These are phyloP conservation scores for Hordeum vulgare DNA, from an alignment of 176 grass and related monocot genomes.

Conservation along the genomic window DNA sequence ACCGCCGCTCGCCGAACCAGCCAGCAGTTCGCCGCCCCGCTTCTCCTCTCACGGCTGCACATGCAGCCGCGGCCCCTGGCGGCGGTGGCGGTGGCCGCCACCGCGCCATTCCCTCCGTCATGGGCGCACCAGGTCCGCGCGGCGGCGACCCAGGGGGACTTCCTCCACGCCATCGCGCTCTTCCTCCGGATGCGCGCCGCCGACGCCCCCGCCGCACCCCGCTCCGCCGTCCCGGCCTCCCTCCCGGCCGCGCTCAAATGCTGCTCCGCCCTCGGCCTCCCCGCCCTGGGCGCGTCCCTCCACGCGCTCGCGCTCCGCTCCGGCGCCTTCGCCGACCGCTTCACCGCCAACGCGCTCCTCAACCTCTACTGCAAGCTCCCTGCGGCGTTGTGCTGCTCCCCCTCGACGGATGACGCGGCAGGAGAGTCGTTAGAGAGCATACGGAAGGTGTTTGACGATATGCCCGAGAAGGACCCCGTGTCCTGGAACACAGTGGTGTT, in stretches of 20 bases:
- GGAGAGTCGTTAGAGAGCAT: background rate
- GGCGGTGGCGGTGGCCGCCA: background rate
- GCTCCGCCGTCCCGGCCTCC: constrained; percentile 22
- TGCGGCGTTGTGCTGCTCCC: background rate
- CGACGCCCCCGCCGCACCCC: background rate
- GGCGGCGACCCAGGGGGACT: constrained; percentile 40
- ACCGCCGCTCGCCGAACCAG: background rate
- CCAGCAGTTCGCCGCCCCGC: background rate
- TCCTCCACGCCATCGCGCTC: constrained; percentile 35
- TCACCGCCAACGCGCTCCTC: constrained; percentile 54
- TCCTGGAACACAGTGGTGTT: constrained; percentile 65
- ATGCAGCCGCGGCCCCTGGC: constrained; percentile 21
- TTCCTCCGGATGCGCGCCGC: constrained; percentile 44
- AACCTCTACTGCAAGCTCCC: constrained; percentile 64
- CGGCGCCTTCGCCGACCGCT: constrained; percentile 40
- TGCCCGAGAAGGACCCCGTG: constrained; percentile 40
- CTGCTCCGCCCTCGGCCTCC: constrained; percentile 31
- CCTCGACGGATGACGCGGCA: background rate
- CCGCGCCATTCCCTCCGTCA: constrained; percentile 13
- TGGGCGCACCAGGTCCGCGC: constrained; percentile 41
- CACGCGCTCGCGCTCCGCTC: constrained; percentile 62
- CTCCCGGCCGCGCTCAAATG: constrained; percentile 63
- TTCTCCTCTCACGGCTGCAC: background rate
- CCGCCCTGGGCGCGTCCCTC: constrained; percentile 37
- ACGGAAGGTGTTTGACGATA: constrained; percentile 68